phyloP scores from a whole-genome alignment of 1,284 basidiomycete genomes.

The Sporisorium scitamineum region DNA sequence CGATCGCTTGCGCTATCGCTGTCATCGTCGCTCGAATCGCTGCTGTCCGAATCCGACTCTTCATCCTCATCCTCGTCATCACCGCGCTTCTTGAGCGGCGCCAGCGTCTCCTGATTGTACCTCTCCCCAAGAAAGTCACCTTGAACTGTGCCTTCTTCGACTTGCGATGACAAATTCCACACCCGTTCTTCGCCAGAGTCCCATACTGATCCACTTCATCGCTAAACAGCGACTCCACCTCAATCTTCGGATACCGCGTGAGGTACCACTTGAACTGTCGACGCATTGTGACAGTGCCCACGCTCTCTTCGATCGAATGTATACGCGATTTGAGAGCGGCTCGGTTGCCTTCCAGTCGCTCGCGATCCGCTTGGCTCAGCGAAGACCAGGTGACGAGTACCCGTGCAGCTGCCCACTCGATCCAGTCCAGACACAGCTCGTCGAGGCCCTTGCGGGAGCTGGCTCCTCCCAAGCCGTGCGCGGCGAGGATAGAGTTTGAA shows the following conservation, averaged over 20 bases:
- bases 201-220: slow-evolving; percentile 37
- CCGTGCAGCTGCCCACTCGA: slow-evolving; percentile 46
- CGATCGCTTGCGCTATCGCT: slow-evolving; percentile 24
- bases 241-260: slow-evolving; percentile 37
- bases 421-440: slow-evolving; percentile 46
- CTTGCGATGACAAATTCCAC: slow-evolving; percentile 45
- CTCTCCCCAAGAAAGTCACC: slow-evolving; percentile 26
- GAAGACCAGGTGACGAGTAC: slow-evolving; percentile 38
- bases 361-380: slow-evolving; percentile 17
- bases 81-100: slow-evolving; percentile 5
- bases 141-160: slow-evolving; percentile 30
- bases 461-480: slow-evolving; percentile 18
- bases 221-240: slow-evolving; percentile 24
- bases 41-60: slow-evolving; percentile 2
- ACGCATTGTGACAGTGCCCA: slow-evolving; percentile 37
- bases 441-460: slow-evolving; percentile 22
- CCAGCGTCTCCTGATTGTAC: slow-evolving; percentile 45
- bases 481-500: slow-evolving; percentile 12
- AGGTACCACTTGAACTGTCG: slow-evolving; percentile 57
- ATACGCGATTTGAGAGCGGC: slow-evolving; percentile 28
- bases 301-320: slow-evolving; percentile 35
- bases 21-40: background rate
- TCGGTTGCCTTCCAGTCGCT: slow-evolving; percentile 31
- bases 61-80: background rate
- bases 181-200: slow-evolving; percentile 32